Evolutionary conservation across 1,139 yeast genomes (phyloP).

Genomic region (Saccharomyces pastorianus): DNA sequence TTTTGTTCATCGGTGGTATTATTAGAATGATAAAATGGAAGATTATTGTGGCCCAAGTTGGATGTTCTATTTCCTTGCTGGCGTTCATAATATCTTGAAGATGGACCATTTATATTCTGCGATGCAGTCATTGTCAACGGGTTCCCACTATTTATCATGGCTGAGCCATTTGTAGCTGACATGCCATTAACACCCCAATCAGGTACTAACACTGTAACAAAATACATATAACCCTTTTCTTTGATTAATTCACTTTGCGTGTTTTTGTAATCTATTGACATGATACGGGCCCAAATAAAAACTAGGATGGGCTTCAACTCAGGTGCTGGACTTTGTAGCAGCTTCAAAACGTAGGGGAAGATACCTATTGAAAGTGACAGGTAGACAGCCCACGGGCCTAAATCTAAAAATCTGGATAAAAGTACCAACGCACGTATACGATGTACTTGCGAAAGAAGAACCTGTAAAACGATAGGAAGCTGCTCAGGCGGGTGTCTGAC

Average conservation of each 20-base stretch:
- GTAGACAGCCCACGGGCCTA: conserved; percentile 98
- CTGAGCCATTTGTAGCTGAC: conserved; percentile 29
- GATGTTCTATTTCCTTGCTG: conserved; percentile 10
- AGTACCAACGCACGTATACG: conserved; percentile 80
- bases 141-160: conserved; percentile 12
- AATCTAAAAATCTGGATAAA: conserved; percentile 75
- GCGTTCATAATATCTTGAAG: conserved; percentile 16
- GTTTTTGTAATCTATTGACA: conserved; percentile 87
- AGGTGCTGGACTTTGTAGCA: conserved; percentile 90
- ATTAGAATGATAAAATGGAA: conserved; percentile 28
- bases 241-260: conserved; percentile 89
- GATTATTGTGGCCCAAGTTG: conserved; percentile 6
- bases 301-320: conserved; percentile 90
- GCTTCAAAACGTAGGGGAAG: conserved; percentile 85
- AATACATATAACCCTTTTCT: conserved; percentile 85
- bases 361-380: conserved; percentile 89
- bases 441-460: conserved; percentile 86
- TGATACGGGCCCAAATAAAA: conserved; percentile 94
- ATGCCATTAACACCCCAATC: conserved; percentile 34
- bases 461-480: conserved; percentile 87
- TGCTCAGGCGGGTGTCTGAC: conserved; percentile 89
- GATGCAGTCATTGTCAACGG: conserved; percentile 31
- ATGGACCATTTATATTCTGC: conserved; percentile 14
- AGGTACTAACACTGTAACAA: conserved; percentile 62
- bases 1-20: conserved; percentile 66